These are phyloP conservation scores for Lentinus brumalis DNA, from an alignment of 768 basidiomycete species.

Conservation along the genomic window DNA sequence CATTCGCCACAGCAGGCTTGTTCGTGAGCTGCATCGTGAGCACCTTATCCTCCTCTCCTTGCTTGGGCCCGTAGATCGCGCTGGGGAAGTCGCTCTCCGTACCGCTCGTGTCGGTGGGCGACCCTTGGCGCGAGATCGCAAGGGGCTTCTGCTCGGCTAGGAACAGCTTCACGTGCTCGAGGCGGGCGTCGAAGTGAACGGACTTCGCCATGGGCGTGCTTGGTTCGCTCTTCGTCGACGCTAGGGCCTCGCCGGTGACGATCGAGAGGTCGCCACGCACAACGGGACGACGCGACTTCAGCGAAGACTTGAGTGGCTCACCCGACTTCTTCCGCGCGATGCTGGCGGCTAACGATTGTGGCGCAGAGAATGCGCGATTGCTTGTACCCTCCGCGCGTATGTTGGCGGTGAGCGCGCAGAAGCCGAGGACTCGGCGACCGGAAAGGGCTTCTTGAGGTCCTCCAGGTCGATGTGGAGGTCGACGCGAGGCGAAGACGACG, in stretches of 20 bases:
- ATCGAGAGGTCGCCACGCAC: constrained; percentile 53
- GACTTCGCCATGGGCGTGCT: constrained; percentile 81
- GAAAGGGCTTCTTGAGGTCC: neutral
- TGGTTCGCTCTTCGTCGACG: constrained; percentile 72
- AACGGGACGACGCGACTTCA: constrained; percentile 66
- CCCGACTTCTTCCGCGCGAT: constrained; percentile 91
- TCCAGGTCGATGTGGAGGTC: constrained; percentile 10
- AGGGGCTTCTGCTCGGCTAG: constrained; percentile 93
- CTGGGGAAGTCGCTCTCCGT: constrained; percentile 78
- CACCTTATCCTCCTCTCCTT: constrained; percentile 28
- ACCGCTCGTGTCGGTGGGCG: constrained; percentile 80
- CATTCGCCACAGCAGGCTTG: constrained; percentile 7
- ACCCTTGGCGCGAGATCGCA: constrained; percentile 89
- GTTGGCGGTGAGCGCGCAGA: neutral
- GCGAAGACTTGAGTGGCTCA: constrained; percentile 87
- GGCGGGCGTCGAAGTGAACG: constrained; percentile 90
- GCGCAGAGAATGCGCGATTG: constrained; percentile 16
- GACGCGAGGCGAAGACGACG: neutral
- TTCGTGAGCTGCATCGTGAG: constrained; percentile 26
- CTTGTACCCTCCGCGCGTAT: neutral
- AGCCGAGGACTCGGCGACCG: no score
- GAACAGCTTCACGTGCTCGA: constrained; percentile 95
- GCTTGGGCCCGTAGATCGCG: constrained; percentile 54
- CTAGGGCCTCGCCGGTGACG: constrained; percentile 41
- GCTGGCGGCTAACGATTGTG: constrained; percentile 36